Percentiles rank a stretch among this genome's conserved stretches.
Conservation (phyloP, 2,329 filamentous ascomycete species). For the Dryadomyces quercus-mongolicae region DNA sequence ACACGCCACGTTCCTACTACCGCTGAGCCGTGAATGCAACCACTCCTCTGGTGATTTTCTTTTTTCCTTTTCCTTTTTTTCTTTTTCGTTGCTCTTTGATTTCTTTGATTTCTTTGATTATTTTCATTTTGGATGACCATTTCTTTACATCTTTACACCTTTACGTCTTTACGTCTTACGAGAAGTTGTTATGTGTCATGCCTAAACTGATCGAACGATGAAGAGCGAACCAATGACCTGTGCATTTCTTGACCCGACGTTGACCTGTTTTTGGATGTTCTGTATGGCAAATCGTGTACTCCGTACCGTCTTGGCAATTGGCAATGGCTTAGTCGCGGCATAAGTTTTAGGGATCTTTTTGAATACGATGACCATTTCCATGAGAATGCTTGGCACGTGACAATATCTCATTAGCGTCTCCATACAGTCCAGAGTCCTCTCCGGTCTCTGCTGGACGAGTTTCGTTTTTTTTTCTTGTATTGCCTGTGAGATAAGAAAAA, state of each 20-base stretch:
- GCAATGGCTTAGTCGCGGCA: too few relatives aligned
- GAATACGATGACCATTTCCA: background rate
- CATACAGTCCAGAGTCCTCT: background rate
- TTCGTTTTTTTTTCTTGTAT: conserved; percentile 6
- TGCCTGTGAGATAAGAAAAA: conserved; percentile 4
- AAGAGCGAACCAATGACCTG: background rate
- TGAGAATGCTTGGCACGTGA: background rate
- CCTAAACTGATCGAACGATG: background rate
- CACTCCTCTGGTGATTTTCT: background rate
- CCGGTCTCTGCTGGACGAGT: background rate
- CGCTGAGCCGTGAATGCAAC: background rate
- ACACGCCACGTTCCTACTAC: conserved; percentile 15
- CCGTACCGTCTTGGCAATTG: too few relatives aligned
- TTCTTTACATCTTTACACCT: too few relatives aligned
- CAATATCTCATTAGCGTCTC: background rate
- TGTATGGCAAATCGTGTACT: background rate
- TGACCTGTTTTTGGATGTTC: background rate
- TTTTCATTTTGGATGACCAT: background rate
- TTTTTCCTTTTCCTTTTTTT: background rate
- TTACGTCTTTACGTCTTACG: background rate
- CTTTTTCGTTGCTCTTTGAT: background rate
- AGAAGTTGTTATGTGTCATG: too few relatives aligned
- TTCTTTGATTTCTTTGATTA: background rate
- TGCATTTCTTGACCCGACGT: background rate
- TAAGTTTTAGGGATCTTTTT: background rate